Evolutionary conservation across 2,329 filamentous ascomycete species (phyloP).

Genomic region (Fusarium subtropicale): DNA sequence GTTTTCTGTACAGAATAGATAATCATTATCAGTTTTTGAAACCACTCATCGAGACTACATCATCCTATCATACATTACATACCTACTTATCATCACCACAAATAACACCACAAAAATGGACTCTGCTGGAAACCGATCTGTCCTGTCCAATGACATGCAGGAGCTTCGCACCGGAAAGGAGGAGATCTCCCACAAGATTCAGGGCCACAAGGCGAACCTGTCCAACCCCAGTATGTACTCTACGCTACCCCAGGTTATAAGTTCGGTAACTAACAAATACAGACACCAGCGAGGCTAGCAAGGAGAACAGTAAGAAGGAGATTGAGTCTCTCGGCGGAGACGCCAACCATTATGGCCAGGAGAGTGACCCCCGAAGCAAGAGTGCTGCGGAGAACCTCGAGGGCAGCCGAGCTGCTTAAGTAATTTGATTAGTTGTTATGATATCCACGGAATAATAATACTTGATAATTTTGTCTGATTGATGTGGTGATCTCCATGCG

Average conservation of each 20-base stretch:
- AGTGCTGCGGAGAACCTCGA: constrained; percentile 55
- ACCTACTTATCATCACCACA: background rate
- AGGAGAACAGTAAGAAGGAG: constrained; percentile 56
- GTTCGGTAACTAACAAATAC: background rate
- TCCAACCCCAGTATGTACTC: constrained; percentile 57
- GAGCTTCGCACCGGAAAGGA: constrained; percentile 50
- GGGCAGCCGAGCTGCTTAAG: constrained; percentile 50
- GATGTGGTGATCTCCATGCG: background rate
- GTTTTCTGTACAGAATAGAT: background rate
- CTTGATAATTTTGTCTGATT: background rate
- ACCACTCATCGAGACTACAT: background rate
- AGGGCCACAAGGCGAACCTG: constrained; percentile 61
- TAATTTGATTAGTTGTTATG: background rate
- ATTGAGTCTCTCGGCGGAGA: constrained; percentile 58
- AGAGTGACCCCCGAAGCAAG: constrained; percentile 57
- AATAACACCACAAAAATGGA: constrained; percentile 25
- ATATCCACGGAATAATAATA: constrained; percentile 10
- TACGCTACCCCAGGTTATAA: too few relatives aligned
- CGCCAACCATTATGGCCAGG: constrained; percentile 56
- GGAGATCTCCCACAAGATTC: constrained; percentile 46
- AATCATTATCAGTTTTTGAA: background rate
- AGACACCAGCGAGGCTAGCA: constrained; percentile 60
- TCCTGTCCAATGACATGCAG: constrained; percentile 57
- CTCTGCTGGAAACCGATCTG: constrained; percentile 55
- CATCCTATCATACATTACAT: background rate